Conservation (phyloP, 495 filamentous ascomycete species). For the Glonium stellatum region DNA sequence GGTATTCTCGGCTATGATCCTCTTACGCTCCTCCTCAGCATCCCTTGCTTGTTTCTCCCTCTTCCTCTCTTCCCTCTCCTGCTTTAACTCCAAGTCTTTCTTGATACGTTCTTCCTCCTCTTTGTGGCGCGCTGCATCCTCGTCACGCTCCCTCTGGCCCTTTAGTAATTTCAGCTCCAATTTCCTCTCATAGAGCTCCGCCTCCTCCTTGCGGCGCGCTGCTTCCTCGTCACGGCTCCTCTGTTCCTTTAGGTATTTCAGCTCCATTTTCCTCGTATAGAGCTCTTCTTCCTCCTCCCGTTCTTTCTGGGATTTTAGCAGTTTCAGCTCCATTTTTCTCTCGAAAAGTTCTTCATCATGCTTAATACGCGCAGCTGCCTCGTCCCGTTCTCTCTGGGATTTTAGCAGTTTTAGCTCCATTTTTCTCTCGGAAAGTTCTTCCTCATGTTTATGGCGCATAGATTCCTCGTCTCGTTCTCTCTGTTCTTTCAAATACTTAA, state of each 20-base stretch:
- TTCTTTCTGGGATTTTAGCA: not conserved
- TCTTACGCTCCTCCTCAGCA: conserved; percentile 19
- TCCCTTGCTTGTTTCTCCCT: conserved; percentile 9
- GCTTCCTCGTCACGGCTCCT: conserved; percentile 11
- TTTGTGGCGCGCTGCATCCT: not conserved
- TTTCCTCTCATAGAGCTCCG: conserved; percentile 9
- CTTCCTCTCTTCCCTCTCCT: conserved; percentile 22
- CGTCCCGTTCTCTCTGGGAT: conserved; percentile 7
- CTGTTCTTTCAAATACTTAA: conserved; percentile 20
- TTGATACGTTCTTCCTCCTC: conserved; percentile 16
- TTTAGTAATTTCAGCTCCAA: conserved; percentile 22
- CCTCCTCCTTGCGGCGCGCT: conserved; percentile 18
- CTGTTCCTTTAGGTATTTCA: conserved; percentile 14
- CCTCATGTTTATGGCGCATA: conserved; percentile 1
- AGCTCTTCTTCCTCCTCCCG: conserved; percentile 25
- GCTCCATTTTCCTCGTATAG: conserved; percentile 19
- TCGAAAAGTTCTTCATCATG: conserved; percentile 17
- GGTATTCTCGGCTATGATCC: conserved; percentile 24
- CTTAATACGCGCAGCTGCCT: conserved; percentile 6
- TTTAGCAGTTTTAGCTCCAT: conserved; percentile 8
- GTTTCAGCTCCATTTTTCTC: conserved; percentile 16
- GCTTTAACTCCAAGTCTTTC: conserved; percentile 20
- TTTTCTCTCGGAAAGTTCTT: conserved; percentile 15
- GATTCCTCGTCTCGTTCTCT: not conserved
- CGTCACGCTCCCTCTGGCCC: conserved; percentile 3